Percentiles rank a stretch among this genome's conserved stretches.
These are phyloP conservation scores for Olyra latifolia DNA, from an alignment of 176 grass and related monocot species.

Conservation along the genomic window DNA sequence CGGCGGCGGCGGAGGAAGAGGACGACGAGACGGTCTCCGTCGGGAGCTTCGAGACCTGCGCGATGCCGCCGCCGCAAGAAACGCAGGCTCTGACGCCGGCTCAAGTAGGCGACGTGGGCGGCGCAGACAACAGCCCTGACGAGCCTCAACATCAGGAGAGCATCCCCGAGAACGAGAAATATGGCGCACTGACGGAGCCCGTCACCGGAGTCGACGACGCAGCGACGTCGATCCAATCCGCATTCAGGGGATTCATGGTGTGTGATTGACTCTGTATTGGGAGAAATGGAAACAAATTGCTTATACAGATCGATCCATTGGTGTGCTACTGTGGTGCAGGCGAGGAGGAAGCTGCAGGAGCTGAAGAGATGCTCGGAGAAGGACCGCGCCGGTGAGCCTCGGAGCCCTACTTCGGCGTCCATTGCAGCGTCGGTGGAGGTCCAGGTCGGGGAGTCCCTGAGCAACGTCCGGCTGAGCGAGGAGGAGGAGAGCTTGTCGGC, in stretches of 20 bases:
- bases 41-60: conserved; percentile 48
- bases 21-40: conserved; percentile 44
- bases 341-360: conserved; percentile 44
- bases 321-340: conserved; percentile 34
- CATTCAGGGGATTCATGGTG: conserved; percentile 76
- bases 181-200: not conserved
- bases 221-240: conserved; percentile 64
- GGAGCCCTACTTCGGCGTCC: conserved; percentile 49
- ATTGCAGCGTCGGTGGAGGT: conserved; percentile 69
- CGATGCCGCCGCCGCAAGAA: conserved; percentile 18
- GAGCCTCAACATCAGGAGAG: not conserved
- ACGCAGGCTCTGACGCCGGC: not conserved
- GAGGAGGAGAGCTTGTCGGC: conserved; percentile 38
- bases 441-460: conserved; percentile 65
- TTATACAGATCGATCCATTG: not conserved
- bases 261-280: not conserved
- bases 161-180: not conserved
- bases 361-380: conserved; percentile 11
- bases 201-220: conserved; percentile 25
- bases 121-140: not conserved
- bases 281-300: not conserved
- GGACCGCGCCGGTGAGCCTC: conserved; percentile 17
- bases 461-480: conserved; percentile 54
- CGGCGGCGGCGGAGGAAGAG: conserved; percentile 27
- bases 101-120: not conserved